Conservation (phyloP, 176 grass and related monocot genomes). For the Puccinellia tenuiflora region DNA sequence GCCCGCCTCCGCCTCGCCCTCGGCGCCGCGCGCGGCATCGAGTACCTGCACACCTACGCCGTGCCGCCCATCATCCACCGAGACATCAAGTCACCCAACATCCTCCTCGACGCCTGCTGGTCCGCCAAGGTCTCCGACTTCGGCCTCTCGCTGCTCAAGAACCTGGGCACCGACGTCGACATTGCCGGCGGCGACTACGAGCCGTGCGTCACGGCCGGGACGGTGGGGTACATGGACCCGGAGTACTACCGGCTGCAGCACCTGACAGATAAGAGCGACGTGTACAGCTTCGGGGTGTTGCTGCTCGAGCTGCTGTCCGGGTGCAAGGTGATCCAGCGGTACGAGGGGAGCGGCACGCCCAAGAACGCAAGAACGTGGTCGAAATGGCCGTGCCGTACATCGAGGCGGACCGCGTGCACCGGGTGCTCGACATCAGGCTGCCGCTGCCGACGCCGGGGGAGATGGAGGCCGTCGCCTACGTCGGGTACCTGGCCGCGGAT, state of each 20-base stretch:
- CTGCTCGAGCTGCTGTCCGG: slow-evolving; percentile 80
- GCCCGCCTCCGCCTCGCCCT: slow-evolving; percentile 67
- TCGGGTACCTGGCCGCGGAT: slow-evolving; percentile 64
- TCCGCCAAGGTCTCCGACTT: slow-evolving; percentile 83
- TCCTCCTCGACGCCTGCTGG: slow-evolving; percentile 75
- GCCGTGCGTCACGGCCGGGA: slow-evolving; percentile 51
- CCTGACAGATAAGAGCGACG: slow-evolving; percentile 87
- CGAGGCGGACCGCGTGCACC: slow-evolving; percentile 58
- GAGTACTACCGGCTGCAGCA: slow-evolving; percentile 91
- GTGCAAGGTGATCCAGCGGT: slow-evolving; percentile 57
- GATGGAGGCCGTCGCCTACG: slow-evolving; percentile 84
- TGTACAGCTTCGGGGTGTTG: slow-evolving; percentile 92
- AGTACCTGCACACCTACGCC: slow-evolving; percentile 96
- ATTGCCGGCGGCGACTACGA: slow-evolving; percentile 24
- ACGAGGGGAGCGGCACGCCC: slow-evolving; percentile 67
- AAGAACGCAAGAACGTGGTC: slow-evolving; percentile 85
- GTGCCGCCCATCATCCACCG: slow-evolving; percentile 86
- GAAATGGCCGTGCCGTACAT: slow-evolving; percentile 68
- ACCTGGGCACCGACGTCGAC: background rate
- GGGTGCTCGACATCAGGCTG: slow-evolving; percentile 59
- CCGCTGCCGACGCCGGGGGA: slow-evolving; percentile 77
- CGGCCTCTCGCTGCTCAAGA: slow-evolving; percentile 65
- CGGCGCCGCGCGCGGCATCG: slow-evolving; percentile 80
- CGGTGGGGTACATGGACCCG: slow-evolving; percentile 98
- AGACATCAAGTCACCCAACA: slow-evolving; percentile 57